Evolutionary conservation across 1,139 yeast genomes (phyloP).

Genomic region (Geotrichum histeridarum): DNA sequence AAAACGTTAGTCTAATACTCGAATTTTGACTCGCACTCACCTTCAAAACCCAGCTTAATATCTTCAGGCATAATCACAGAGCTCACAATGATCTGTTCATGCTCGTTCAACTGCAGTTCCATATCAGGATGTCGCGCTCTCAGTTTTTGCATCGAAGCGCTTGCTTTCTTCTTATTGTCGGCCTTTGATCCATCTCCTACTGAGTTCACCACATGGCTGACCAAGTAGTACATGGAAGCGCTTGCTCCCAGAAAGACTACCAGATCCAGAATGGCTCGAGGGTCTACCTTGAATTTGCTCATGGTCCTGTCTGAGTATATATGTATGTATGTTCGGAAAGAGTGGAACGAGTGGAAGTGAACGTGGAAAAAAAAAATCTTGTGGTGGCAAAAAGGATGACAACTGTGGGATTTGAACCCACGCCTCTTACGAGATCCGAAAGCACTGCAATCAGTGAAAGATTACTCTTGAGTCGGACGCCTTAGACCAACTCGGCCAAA

Average conservation of each 20-base stretch:
- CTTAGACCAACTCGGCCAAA: constrained; percentile 34
- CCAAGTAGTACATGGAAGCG: constrained; percentile 68
- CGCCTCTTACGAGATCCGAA: constrained; percentile 34
- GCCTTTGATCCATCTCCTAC: constrained; percentile 26
- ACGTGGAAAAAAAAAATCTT: not conserved
- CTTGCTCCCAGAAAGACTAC: constrained; percentile 77
- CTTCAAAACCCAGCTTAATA: constrained; percentile 65
- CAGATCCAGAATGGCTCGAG: constrained; percentile 50
- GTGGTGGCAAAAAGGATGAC: constrained; percentile 9
- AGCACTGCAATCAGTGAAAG: constrained; percentile 25
- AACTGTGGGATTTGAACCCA: constrained; percentile 35
- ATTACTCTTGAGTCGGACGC: constrained; percentile 32
- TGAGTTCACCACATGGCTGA: constrained; percentile 45
- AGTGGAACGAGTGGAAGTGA: too few relatives aligned
- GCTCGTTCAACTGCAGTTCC: constrained; percentile 58
- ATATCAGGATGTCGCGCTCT: constrained; percentile 56
- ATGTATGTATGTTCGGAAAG: not conserved
- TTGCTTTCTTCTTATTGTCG: constrained; percentile 64
- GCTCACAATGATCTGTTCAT: constrained; percentile 68
- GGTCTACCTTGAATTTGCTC: constrained; percentile 17
- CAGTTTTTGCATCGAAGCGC: constrained; percentile 54
- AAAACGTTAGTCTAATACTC: constrained; percentile 18
- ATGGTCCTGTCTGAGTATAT: not conserved
- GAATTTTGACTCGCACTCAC: constrained; percentile 31
- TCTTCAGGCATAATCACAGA: constrained; percentile 84